Evolutionary conservation across 23 red algal species (phyloP), one percentile per base, ranked within the genome.

Genomic region (Rhodosorus marinus): DNA sequence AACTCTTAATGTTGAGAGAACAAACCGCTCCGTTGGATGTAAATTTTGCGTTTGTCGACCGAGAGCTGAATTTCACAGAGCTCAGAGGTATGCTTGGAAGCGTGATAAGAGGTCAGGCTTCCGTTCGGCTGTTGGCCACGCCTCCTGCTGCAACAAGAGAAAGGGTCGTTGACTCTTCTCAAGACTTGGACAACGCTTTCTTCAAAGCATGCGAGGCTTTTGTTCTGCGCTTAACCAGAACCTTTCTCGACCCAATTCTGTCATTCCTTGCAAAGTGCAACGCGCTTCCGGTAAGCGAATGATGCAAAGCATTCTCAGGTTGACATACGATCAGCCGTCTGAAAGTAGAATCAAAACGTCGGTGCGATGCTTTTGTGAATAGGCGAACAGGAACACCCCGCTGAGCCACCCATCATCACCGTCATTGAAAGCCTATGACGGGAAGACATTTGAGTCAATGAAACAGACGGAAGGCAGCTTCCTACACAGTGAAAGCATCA

Each of bases 1-100:
- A 95, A 48, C 62, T 95, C 29, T 49, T 78, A 14, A 72, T 84
- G 59, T 61, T 81, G 38, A 58, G 76, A 24, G 76, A 95, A 55
- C 76, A 95, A 35, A 82, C 85, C 17, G 59, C 67, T 6, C 88
- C 78, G 4, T 95, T 95, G 47, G 61, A 77, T 55, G 68, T 84
- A 4, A 73, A 95, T 29, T 79, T 95, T 66, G 71, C 64, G 31
- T 82, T 84, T 67, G 74, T 67, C 5, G 83, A 92, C 25, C 72
- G 70, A 29, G 62, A 69, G 58, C 72, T 92, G 22, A 55, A 71
- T 35, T 71, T 70, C 35, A 48, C 69, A 11, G 61, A 68, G 25
- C 73, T 92, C 14, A 66, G 73, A 26, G 49, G 70, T n/a, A 52
- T 92, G 47, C 47, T 72, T 3, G 66, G 57, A 1, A 66, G 59